A percentile compares a stretch with the other conserved stretches of the same genome.
phyloP scores from a whole-genome alignment of 768 basidiomycete genomes.

The Panellus pusillus region DNA sequence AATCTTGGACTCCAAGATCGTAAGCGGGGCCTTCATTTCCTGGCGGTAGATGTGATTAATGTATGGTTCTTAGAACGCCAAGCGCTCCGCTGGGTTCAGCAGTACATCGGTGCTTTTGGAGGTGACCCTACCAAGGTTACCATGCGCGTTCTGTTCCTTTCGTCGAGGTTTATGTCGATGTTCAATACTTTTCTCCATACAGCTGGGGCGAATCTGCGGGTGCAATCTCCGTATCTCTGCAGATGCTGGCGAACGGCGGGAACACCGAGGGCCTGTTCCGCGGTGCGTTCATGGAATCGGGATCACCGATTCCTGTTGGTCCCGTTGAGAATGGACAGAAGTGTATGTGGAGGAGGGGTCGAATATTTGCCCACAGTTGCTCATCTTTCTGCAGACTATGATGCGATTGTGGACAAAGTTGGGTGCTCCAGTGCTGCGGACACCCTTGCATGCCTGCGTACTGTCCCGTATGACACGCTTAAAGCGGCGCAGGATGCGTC shows the following conservation, averaged over 20 bases:
- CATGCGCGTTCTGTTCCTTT: constrained; percentile 32
- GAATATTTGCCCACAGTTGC: not conserved
- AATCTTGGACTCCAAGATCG: constrained; percentile 65
- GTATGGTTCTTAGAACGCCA: constrained; percentile 41
- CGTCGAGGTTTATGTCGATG: not conserved
- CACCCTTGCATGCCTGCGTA: constrained; percentile 46
- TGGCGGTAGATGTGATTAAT: constrained; percentile 13
- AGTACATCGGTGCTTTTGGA: constrained; percentile 62
- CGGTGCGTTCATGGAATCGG: constrained; percentile 52
- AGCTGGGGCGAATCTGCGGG: constrained; percentile 62
- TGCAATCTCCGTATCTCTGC: constrained; percentile 50
- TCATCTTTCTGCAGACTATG: constrained; percentile 33
- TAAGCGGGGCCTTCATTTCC: constrained; percentile 26
- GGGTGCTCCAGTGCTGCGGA: constrained; percentile 41
- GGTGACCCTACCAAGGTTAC: constrained; percentile 60
- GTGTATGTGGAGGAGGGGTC: constrained; percentile 20
- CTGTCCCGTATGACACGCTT: constrained; percentile 36
- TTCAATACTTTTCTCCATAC: not conserved
- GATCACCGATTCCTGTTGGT: constrained; percentile 46
- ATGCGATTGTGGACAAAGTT: constrained; percentile 40
- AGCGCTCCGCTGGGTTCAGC: constrained; percentile 64
- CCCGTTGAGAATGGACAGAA: constrained; percentile 45
- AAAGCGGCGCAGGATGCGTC: constrained; percentile 44
- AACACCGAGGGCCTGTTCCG: constrained; percentile 49
- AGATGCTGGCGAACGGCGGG: constrained; percentile 49